Evolutionary conservation across 1,284 basidiomycete genomes (phyloP).

Genomic region (Melanopsichium pennsylvanicum): DNA sequence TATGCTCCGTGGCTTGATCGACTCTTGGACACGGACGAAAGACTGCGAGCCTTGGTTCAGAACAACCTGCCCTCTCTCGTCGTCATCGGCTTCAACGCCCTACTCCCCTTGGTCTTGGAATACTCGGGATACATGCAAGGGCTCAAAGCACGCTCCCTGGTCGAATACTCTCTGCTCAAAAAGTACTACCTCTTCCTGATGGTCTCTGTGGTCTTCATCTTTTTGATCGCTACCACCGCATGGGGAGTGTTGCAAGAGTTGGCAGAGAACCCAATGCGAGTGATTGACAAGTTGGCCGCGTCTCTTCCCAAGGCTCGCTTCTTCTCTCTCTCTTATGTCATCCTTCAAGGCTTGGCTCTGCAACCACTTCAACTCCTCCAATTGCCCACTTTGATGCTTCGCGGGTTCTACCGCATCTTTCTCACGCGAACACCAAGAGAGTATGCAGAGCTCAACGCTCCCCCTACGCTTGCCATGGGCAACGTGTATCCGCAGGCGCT

Average conservation of each 20-base stretch:
- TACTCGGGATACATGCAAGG: conserved; percentile 85
- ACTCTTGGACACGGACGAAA: conserved; percentile 80
- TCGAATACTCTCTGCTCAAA: conserved; percentile 89
- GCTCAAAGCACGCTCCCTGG: conserved; percentile 84
- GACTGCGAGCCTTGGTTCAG: conserved; percentile 85
- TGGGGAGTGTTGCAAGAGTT: conserved; percentile 74
- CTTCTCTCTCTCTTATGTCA: conserved; percentile 94
- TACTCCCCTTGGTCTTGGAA: conserved; percentile 88
- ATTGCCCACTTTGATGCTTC: conserved; percentile 54
- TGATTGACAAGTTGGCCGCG: conserved; percentile 62
- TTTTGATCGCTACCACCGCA: conserved; percentile 87
- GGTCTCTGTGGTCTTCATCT: conserved; percentile 93
- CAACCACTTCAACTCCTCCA: conserved; percentile 86
- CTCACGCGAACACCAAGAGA: conserved; percentile 70
- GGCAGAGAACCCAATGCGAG: conserved; percentile 57
- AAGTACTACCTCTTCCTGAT: conserved; percentile 86
- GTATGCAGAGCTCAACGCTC: conserved; percentile 93
- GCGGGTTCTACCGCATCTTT: conserved; percentile 48
- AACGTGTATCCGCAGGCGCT: conserved; percentile 90
- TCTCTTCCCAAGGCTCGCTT: conserved; percentile 70
- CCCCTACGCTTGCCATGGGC: conserved; percentile 80
- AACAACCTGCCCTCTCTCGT: conserved; percentile 90
- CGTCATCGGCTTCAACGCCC: conserved; percentile 86
- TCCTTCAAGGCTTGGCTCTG: conserved; percentile 88
- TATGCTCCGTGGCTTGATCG: conserved; percentile 80